phyloP scores from a whole-genome alignment of 345 rosid species.

The Salix exigua region DNA sequence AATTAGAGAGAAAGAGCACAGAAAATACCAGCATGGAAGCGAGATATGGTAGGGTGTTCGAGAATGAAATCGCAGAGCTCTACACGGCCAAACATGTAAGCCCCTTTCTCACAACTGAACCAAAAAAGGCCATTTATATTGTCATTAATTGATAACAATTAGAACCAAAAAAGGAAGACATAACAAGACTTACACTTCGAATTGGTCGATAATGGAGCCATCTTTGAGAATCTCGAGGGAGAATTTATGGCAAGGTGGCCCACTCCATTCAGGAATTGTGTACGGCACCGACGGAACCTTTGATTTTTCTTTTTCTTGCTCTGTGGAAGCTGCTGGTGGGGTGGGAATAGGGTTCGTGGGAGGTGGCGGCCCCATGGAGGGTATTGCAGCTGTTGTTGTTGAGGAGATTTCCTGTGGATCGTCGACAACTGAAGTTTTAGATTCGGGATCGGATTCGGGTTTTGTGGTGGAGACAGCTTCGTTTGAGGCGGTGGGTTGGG shows the following conservation, averaged over 20 bases:
- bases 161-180: not conserved
- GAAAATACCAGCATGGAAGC: constrained; percentile 82
- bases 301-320: not conserved
- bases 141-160: not conserved
- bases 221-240: constrained; percentile 79
- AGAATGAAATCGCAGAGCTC: constrained; percentile 82
- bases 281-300: constrained; percentile 49
- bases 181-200: constrained; percentile 46
- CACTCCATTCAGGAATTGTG: constrained; percentile 88
- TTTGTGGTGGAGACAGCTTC: constrained; percentile 14
- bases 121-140: not conserved
- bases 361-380: constrained; percentile 59
- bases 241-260: constrained; percentile 59
- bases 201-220: constrained; percentile 63
- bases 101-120: constrained; percentile 74
- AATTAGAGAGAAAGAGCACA: not conserved
- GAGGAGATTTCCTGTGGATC: not conserved
- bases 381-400: too few species aligned
- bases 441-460: not conserved
- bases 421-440: not conserved
- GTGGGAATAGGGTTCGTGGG: constrained; percentile 33
- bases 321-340: not conserved
- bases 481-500: constrained; percentile 8
- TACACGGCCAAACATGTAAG: constrained; percentile 91
- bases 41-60: constrained; percentile 85